These are phyloP conservation scores for Fraxinus floribunda DNA, from an alignment of 305 asterid genomes.

Conservation along the genomic window DNA sequence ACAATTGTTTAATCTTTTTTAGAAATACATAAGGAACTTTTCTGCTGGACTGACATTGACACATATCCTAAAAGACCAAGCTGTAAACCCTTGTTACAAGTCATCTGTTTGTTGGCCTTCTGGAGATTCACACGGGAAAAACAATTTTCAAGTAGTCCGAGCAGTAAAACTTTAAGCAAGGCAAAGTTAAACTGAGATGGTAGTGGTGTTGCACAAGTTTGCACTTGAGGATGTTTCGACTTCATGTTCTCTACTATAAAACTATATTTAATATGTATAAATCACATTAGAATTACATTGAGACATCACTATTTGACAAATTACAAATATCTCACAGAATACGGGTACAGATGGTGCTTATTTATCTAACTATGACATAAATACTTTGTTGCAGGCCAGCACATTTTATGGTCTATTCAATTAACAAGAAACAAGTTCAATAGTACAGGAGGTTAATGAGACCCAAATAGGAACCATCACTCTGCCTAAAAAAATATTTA, in stretches of 20 bases:
- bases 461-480: background rate
- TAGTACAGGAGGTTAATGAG: background rate
- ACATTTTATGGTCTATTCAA: background rate
- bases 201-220: background rate
- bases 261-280: background rate
- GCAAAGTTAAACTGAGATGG: background rate
- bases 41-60: background rate
- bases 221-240: background rate
- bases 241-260: background rate
- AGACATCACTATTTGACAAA: background rate
- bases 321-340: background rate
- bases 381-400: background rate
- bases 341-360: background rate
- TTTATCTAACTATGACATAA: background rate
- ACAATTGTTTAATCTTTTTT: background rate
- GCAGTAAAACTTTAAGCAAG: background rate
- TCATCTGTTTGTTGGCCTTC: background rate
- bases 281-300: background rate
- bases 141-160: background rate
- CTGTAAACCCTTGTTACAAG: background rate
- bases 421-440: background rate
- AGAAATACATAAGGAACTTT: background rate
- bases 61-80: background rate
- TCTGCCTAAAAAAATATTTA: background rate
- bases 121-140: background rate